A percentile compares a stretch with the other conserved stretches of the same genome.
These are phyloP conservation scores for Irpex rosettiformis DNA, from an alignment of 1,284 basidiomycete genomes.

Conservation along the genomic window DNA sequence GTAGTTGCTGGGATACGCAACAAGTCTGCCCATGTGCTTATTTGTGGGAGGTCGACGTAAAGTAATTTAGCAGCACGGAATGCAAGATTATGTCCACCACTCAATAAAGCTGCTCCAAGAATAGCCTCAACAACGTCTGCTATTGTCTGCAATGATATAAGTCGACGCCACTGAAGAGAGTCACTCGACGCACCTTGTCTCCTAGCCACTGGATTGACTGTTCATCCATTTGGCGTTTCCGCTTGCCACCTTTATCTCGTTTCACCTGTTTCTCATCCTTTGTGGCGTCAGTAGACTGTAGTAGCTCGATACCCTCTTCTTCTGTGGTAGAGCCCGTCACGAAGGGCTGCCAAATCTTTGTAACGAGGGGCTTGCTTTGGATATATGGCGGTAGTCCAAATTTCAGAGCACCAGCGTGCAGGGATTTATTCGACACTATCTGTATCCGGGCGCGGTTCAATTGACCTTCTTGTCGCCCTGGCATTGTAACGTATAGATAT, in stretches of 20 bases:
- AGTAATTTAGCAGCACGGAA: slow-evolving; percentile 61
- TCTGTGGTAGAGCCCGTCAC: slow-evolving; percentile 7
- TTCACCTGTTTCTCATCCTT: slow-evolving; percentile 9
- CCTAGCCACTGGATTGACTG: slow-evolving; percentile 57
- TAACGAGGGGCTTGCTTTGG: slow-evolving; percentile 64
- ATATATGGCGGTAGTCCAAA: slow-evolving; percentile 65
- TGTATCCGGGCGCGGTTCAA: slow-evolving; percentile 61
- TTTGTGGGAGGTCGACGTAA: slow-evolving; percentile 53
- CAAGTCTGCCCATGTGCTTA: slow-evolving; percentile 72
- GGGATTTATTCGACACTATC: slow-evolving; percentile 69
- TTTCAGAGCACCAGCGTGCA: slow-evolving; percentile 52
- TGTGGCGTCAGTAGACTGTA: neutral
- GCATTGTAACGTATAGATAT: slow-evolving; percentile 68
- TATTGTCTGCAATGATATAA: slow-evolving; percentile 46
- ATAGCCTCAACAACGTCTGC: slow-evolving; percentile 82
- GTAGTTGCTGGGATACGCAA: slow-evolving; percentile 42
- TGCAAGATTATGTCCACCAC: slow-evolving; percentile 62
- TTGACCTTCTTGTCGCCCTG: slow-evolving; percentile 56
- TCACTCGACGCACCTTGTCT: slow-evolving; percentile 56
- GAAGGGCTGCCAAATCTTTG: slow-evolving; percentile 55
- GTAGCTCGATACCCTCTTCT: neutral
- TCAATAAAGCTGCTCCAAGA: slow-evolving; percentile 74
- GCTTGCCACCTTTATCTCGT: slow-evolving; percentile 24
- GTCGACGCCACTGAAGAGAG: slow-evolving; percentile 6
- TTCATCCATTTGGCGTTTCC: slow-evolving; percentile 44